Percentiles rank a stretch among this genome's conserved stretches.
Evolutionary conservation across 768 basidiomycete species (phyloP).

Genomic region (Erythrobasidium yunnanense): DNA sequence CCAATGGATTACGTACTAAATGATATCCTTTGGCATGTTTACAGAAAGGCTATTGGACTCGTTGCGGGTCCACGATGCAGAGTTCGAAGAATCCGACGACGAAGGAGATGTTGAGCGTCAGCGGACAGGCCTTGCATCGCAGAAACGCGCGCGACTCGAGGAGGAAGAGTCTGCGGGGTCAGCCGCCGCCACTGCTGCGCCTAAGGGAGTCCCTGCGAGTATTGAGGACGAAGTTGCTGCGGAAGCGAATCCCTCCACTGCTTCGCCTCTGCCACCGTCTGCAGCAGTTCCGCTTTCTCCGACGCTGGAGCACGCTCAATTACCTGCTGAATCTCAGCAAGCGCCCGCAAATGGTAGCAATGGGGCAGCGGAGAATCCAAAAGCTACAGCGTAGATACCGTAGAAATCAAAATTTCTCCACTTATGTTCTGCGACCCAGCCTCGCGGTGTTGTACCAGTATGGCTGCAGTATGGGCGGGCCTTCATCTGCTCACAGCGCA

Average conservation of each 20-base stretch:
- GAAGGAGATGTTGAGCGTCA: constrained; percentile 52
- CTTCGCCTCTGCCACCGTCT: background rate
- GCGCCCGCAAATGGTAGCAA: too few relatives aligned
- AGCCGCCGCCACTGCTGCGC: background rate
- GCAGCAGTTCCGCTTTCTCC: background rate
- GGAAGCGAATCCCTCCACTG: background rate
- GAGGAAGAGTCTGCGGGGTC: constrained; percentile 1
- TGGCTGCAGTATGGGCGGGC: too few relatives aligned
- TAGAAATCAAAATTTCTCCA: too few relatives aligned
- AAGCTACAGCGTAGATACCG: too few relatives aligned
- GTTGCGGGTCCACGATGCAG: constrained; percentile 69
- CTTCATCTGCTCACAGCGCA: too few relatives aligned
- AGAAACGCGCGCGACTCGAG: constrained; percentile 6
- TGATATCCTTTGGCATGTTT: background rate
- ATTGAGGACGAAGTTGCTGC: background rate
- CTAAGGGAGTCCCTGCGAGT: background rate
- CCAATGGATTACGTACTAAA: background rate
- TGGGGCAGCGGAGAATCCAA: too few relatives aligned
- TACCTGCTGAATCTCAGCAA: background rate
- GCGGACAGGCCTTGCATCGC: constrained; percentile 1
- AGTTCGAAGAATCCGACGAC: constrained; percentile 94
- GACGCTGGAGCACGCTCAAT: background rate
- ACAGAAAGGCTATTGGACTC: constrained; percentile 62
- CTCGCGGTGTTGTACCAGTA: too few relatives aligned
- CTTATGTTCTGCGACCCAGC: too few relatives aligned